Base-by-base conservation (phyloP, 768 basidiomycete species). In the Russula griseocarnosa region DNA sequence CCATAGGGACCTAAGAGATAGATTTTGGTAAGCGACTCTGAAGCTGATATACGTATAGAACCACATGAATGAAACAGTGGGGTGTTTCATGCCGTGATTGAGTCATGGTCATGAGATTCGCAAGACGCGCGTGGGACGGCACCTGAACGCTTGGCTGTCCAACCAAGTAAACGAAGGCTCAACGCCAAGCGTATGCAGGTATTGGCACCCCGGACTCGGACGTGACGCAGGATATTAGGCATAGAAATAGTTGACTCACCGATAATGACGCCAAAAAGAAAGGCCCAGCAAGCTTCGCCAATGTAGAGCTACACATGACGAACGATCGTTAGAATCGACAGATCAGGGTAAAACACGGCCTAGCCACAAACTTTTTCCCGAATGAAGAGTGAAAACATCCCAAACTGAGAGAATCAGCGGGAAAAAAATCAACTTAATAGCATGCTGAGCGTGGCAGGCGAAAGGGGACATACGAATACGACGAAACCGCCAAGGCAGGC, bases 281-380 rank as follows among this genome's bases (percentile, higher is more conserved):
- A 97, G 0, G 96, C 94, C n/a, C 92, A 92, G 68, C 90, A 91
- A 16, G 97, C 94, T 81, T 99, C 97, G 65, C 97, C 97, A 62
- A 98, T 86, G 73, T 97, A 98, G 28, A 96, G 75, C 83, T 92
- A 58, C 32, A 40, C 38, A 40, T 5, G 14, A 16, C 53, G n/a
- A n/a, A n/a, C n/a, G 60, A 7, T 20, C 44, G 58, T 60, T 61
- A 63, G 24, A 52, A 34, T 49, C 55, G 2, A 38, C n/a, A 26
- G 13, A 14, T n/a, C 38, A 32, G 40, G 14, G 40, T 4, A 32
- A 28, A 62, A 24, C 46, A 16, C 10, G 16, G 22, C 16, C 36
- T 18, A 20, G 16, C 28, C n/a, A 73, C 77, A 49, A 58, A 88
- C 89, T 78, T 83, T 86, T 78, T 95, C 93, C 71, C 94, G 88